Base-by-base conservation (phyloP, 2,329 filamentous ascomycete genomes). In the Arthroderma uncinatum region DNA sequence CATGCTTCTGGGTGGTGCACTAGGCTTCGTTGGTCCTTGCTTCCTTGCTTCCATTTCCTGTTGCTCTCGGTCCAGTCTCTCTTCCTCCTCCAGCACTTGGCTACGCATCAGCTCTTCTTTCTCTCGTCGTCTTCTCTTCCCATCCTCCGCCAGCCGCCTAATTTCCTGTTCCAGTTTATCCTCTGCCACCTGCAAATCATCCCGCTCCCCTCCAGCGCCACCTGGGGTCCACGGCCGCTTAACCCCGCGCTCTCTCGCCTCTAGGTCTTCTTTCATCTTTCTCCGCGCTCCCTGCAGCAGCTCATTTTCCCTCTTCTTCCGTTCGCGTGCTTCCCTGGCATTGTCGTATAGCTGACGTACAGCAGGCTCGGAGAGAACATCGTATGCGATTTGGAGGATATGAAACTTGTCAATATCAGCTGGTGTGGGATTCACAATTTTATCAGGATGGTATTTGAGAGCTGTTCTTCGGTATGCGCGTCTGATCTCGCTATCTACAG, bases 371-470 rank as follows among this genome's bases (percentile, higher is more conserved):
- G 82, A 81, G 2, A 97, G 81, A 1, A 96, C 82, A 71, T 94
- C 89, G 68, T 89, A 83, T n/a, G 89, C 91, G 60, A 87, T 86
- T 67, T 90, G 87, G 58, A 95, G 83, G 1, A 87, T 78, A 71
- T 95, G 87, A 76, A 94, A 97, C 66, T 87, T 87, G 57, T 85
- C 84, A 48, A 88, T 79, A 63, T 93, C 89, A 64, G 74, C 74
- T 4, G 74, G 72, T 2, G 86, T 89, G 37, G 79, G 75, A 55
- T 81, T 82, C 61, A 84, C 82, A 57, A 91, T 84, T 74, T 96
- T 95, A 78, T 97, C 92, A 0, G 92, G 92, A 71, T 97, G 92
- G 76, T 91, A 89, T 67, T 89, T 89, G n/a, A 95, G 78, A 2
- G 89, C 89, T 30, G 85, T 84, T 65, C 88, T 87, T 59, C 89